A percentile compares a stretch with the other conserved stretches of the same genome.
phyloP scores from a whole-genome alignment of 1,284 basidiomycete species.

The Ustilago esculenta region DNA sequence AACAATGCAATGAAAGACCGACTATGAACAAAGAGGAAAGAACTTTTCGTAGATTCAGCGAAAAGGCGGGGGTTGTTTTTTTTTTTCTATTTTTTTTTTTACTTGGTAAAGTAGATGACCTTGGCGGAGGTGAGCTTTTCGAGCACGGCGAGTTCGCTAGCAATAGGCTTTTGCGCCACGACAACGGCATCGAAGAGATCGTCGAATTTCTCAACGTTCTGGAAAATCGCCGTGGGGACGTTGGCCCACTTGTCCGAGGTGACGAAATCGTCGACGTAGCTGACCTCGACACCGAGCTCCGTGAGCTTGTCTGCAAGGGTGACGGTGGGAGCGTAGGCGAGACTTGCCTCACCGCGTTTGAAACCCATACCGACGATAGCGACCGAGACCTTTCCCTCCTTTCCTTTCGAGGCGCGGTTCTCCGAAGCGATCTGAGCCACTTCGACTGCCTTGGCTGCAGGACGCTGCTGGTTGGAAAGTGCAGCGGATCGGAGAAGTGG shows the following conservation, averaged over 20 bases:
- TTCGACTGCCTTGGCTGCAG: conserved; percentile 15
- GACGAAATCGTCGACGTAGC: conserved; percentile 34
- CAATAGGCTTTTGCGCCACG: conserved; percentile 26
- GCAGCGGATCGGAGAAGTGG: conserved; percentile 24
- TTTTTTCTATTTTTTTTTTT: too few relatives aligned
- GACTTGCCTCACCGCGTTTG: conserved; percentile 31
- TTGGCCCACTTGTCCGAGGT: conserved; percentile 25
- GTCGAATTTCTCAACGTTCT: conserved; percentile 9
- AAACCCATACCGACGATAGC: conserved; percentile 36
- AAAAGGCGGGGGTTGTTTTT: too few relatives aligned
- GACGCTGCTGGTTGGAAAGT: conserved; percentile 21
- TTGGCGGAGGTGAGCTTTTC: conserved; percentile 9
- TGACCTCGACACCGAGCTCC: conserved; percentile 17
- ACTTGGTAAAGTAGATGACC: conserved; percentile 31
- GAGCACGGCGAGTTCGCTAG: conserved; percentile 12
- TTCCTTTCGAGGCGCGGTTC: not conserved
- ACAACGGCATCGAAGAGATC: conserved; percentile 21
- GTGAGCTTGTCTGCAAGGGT: conserved; percentile 30
- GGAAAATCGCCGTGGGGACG: conserved; percentile 5
- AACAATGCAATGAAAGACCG: not conserved
- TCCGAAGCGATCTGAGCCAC: conserved; percentile 6
- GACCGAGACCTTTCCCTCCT: not conserved
- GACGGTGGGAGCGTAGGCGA: conserved; percentile 34
- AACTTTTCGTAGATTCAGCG: too few relatives aligned
- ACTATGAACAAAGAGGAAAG: conserved; percentile 1